Evolutionary conservation across 306 rosid genomes (phyloP), one percentile per base, ranked within the genome.

Genomic region (Begonia masoniana): DNA sequence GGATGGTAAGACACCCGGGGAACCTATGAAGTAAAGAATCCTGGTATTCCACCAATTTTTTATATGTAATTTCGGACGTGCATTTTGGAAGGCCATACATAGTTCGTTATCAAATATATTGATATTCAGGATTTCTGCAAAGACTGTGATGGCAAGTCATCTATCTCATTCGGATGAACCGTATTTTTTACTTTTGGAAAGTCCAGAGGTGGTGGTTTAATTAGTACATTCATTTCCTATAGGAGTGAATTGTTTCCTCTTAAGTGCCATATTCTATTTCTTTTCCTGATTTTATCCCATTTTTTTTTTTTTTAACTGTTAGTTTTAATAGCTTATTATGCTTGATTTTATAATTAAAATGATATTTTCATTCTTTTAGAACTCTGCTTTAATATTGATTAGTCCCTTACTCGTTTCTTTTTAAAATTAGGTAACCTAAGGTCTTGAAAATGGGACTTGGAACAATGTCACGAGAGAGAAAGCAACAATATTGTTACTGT

Each of bases 1-100:
- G 96, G 96, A 47, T 92, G 99, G 99, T n/a, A n/a, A n/a, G 99
- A 92, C 84, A 15, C 96, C 99, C 2, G 71, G 99, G 63, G 96
- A 86, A 67, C 99, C 96, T 92, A 92, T 47, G 99, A 92, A 87
- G 94, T 53, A 83, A 86, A 73, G 96, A n/a, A n/a, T n/a, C 93
- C 51, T 79, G 99, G 99, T 92, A 83, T 66, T 31, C 8, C 39
- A 31, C 24, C 39, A 2, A 31, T 31, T 31, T 7, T 26, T 5
- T 31, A 5, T 31, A 31, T 31, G 39, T 31, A 31, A 31, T 31
- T 31, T 31, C 64, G 52, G 7, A 15, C 41, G 41, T 55, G 24
- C 66, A 50, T n/a, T 39, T 8, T 15, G 47, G 13, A 26, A 24
- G 19, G 21, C 56, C 17, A 51, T 43, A 21, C 15, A n/a, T 42